Conservation (phyloP, 1,284 basidiomycete genomes). For the Ceratobasidium sp. region DNA sequence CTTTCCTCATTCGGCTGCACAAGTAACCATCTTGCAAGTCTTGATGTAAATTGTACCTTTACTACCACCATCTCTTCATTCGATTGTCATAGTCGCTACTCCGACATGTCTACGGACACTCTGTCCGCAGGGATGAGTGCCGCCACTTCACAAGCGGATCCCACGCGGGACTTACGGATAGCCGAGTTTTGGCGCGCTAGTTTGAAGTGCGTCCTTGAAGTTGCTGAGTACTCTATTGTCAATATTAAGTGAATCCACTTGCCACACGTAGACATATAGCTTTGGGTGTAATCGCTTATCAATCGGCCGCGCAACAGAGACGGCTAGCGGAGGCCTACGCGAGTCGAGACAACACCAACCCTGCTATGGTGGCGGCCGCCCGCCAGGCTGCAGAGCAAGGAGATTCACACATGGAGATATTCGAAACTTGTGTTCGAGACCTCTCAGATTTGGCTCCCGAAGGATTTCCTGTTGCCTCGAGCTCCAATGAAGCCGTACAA, state of each 20-base stretch:
- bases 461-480: background rate
- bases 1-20: too few relatives aligned
- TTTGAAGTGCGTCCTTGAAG: background rate
- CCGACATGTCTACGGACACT: constrained; percentile 4
- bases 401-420: background rate
- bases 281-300: background rate
- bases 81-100: background rate
- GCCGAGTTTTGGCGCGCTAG: constrained; percentile 17
- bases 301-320: background rate
- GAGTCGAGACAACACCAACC: background rate
- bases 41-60: too few relatives aligned
- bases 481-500: background rate
- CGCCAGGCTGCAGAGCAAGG: background rate
- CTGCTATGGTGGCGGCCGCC: background rate
- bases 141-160: too few relatives aligned
- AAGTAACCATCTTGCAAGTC: too few relatives aligned
- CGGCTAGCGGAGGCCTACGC: background rate
- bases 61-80: too few relatives aligned
- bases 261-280: background rate
- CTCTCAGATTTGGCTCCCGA: background rate
- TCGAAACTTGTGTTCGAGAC: background rate
- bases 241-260: too few relatives aligned
- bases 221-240: too few relatives aligned
- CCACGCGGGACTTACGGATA: too few relatives aligned
- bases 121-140: background rate